These are phyloP conservation scores for Hebeloma cylindrosporum DNA, from an alignment of 768 basidiomycete species.

Conservation along the genomic window DNA sequence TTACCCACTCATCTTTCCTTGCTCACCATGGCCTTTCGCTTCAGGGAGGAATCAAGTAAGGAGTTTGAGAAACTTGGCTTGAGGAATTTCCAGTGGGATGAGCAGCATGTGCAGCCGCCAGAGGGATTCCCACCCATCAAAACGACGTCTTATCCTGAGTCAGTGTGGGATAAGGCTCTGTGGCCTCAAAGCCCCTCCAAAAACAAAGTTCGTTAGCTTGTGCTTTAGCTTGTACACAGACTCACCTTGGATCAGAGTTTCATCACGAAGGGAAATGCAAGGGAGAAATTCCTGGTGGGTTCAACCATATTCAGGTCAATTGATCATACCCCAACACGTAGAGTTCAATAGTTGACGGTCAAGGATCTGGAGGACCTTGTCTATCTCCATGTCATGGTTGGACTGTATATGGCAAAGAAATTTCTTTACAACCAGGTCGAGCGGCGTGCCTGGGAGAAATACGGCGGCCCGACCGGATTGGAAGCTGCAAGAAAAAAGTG, in stretches of 20 bases:
- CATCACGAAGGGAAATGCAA: constrained; percentile 1
- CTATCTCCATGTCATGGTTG: not conserved
- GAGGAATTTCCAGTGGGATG: too few species aligned
- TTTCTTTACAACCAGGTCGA: constrained; percentile 12
- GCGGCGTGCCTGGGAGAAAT: constrained; percentile 24
- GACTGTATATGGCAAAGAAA: too few species aligned
- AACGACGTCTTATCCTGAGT: not conserved
- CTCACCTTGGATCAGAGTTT: not conserved
- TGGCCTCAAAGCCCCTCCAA: not conserved
- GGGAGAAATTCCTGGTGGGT: not conserved
- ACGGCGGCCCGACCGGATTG: constrained; percentile 22
- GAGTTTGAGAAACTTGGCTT: too few species aligned
- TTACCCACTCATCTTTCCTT: too few species aligned
- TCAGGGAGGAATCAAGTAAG: too few species aligned
- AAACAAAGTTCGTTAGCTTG: not conserved
- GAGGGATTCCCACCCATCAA: constrained; percentile 1
- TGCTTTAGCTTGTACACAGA: too few species aligned
- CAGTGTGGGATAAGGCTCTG: not conserved
- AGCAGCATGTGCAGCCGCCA: too few species aligned
- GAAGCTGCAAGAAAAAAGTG: constrained; percentile 1
- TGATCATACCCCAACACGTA: not conserved
- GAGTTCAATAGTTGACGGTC: constrained; percentile 2
- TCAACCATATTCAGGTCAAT: constrained; percentile 1
- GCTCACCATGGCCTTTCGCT: too few species aligned
- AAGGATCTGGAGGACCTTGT: constrained; percentile 5